Base-by-base conservation (phyloP, 2,329 filamentous ascomycete genomes). In the Beauveria sp. region DNA sequence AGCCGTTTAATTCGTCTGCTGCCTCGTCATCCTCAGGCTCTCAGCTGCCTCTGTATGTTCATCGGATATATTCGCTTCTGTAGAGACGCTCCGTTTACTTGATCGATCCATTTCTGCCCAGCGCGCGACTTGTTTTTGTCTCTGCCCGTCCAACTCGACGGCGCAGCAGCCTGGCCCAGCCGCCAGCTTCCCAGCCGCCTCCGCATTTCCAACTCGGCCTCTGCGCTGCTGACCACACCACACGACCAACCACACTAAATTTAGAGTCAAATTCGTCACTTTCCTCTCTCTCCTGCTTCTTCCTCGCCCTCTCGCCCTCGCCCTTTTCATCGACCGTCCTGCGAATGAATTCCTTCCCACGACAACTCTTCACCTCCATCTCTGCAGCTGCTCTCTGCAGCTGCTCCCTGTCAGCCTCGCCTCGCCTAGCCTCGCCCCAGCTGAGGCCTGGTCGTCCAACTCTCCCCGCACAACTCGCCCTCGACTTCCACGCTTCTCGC, bases 401-500 rank as follows among this genome's bases (percentile, higher is more conserved):
- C 44, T 50, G 28, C 30, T 61, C 24, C 20, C 54, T n/a, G 50
- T 59, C 43, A 62, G 55, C 50, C 61, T 53, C 54, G 61, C 55
- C 10, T 34, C 30, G 30, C 30, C 59, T 61, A 18, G 50, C 50
- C 30, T 46, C 55, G 46, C 54, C 60, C 34, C 30, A 59, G 55
- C 55, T 59, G 50, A 53, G 48, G 37, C 22, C 30, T n/a, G 30
- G 53, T 60, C 41, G 48, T 48, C 34, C 59, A 28, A 52, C 46
- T 47, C 48, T 53, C 48, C 48, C 58, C 54, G 30, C 47, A 37
- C 30, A 43, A 24, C 41, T 43, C 34, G 30, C 26, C 41, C 24
- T 24, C 18, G 34, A 12, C 54, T 37, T 43, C 43, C 61, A 20
- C 56, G 62, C 48, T 64, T 63, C 56, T 66, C 64, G 57, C 64